Percentiles rank a stretch among this genome's conserved stretches.
Conservation (phyloP, 352 stramenopile genomes). For the Phytopythium delawarense region DNA sequence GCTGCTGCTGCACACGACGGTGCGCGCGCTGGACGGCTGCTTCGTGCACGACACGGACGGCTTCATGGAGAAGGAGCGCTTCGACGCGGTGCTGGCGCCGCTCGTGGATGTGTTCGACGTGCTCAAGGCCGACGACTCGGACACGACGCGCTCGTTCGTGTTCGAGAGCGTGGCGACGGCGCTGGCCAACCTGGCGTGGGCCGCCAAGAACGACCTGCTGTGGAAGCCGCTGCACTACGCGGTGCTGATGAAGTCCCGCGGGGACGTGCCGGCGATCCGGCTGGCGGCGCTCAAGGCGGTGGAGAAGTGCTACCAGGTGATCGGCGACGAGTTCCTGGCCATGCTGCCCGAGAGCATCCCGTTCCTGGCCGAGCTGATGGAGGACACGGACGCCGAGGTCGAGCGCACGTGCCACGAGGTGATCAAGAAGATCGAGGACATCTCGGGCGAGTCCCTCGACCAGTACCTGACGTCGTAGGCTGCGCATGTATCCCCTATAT, state of each 20-base stretch:
- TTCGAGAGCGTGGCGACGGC: slow-evolving; percentile 60
- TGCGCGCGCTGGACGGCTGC: slow-evolving; percentile 76
- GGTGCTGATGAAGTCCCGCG: slow-evolving; percentile 85
- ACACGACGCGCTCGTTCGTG: slow-evolving; percentile 43
- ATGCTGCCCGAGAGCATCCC: slow-evolving; percentile 89
- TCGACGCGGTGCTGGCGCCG: slow-evolving; percentile 65
- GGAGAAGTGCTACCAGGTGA: slow-evolving; percentile 83
- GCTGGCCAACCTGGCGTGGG: slow-evolving; percentile 80
- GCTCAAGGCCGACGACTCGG: slow-evolving; percentile 36
- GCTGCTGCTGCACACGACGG: slow-evolving; percentile 50
- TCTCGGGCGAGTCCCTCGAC: slow-evolving; percentile 86
- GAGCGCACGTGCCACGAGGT: slow-evolving; percentile 81
- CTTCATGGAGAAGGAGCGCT: slow-evolving; percentile 87
- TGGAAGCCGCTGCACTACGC: slow-evolving; percentile 89
- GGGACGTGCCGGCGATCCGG: slow-evolving; percentile 53
- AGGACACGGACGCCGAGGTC: slow-evolving; percentile 82
- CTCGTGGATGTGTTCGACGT: slow-evolving; percentile 79
- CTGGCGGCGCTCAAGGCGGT: slow-evolving; percentile 76
- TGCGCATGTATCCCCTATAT: slow-evolving; percentile 1
- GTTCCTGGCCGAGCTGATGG: slow-evolving; percentile 86
- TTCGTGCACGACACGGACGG: slow-evolving; percentile 84
- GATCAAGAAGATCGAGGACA: slow-evolving; percentile 90
- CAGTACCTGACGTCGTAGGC: slow-evolving; percentile 76
- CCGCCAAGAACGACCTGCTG: slow-evolving; percentile 82
- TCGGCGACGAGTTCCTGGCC: slow-evolving; percentile 85